phyloP scores from a whole-genome alignment of 768 basidiomycete genomes.

The Epithele typhae region DNA sequence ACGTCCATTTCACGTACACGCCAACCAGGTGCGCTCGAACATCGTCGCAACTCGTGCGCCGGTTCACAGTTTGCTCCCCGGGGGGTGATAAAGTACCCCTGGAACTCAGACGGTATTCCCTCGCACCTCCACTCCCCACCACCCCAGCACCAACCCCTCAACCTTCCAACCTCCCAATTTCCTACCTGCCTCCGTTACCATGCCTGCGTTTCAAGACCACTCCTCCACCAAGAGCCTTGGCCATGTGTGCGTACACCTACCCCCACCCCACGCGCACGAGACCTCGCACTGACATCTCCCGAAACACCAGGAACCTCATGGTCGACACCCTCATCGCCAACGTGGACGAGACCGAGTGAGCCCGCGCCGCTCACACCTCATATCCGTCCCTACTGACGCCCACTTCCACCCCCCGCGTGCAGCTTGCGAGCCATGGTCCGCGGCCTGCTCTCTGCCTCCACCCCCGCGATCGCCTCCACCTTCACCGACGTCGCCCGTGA shows the following conservation, averaged over 20 bases:
- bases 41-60: no score
- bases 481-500: conserved; percentile 60
- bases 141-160: not conserved
- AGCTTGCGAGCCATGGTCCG: conserved; percentile 76
- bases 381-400: conserved; percentile 3
- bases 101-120: not conserved
- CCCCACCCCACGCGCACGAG: not conserved
- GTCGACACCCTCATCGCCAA: conserved; percentile 78
- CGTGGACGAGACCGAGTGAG: conserved; percentile 65
- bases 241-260: conserved; percentile 15
- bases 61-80: no score
- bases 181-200: not conserved
- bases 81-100: no score
- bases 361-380: not conserved
- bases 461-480: conserved; percentile 53
- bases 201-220: conserved; percentile 6
- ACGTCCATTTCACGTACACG: no score
- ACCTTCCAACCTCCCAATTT: no score
- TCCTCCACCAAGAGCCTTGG: conserved; percentile 3
- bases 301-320: conserved; percentile 62
- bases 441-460: conserved; percentile 59
- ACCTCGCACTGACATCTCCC: not conserved
- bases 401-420: conserved; percentile 3
- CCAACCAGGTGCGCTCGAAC: no score
- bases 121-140: not conserved